Evolutionary conservation across 106 monocot species (phyloP).

Genomic region (Phalaenopsis aphrodite): DNA sequence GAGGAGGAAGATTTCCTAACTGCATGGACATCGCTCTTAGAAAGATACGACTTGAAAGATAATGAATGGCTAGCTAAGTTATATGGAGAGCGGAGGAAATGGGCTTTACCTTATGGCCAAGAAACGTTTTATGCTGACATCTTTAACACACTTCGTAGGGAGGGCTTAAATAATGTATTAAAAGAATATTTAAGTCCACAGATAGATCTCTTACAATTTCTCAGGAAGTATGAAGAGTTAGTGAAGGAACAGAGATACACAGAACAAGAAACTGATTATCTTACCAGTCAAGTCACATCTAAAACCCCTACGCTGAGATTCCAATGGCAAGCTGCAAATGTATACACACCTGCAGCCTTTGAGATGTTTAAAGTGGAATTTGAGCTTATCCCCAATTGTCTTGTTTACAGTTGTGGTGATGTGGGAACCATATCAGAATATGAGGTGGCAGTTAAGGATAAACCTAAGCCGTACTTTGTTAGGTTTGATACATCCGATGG

Average conservation of each 20-base stretch:
- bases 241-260: conserved; percentile 4
- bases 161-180: neutral
- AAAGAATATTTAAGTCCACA: conserved; percentile 3
- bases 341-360: conserved; percentile 6
- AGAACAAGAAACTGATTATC: conserved; percentile 9
- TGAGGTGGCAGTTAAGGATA: conserved; percentile 12
- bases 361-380: conserved; percentile 13
- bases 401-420: conserved; percentile 10
- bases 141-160: neutral
- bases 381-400: conserved; percentile 3
- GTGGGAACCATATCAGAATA: conserved; percentile 6
- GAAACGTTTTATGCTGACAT: conserved; percentile 8
- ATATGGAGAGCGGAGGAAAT: conserved; percentile 8
- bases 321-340: conserved; percentile 13
- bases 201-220: conserved; percentile 4
- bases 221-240: conserved; percentile 6
- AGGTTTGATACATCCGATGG: conserved; percentile 10
- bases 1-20: conserved; percentile 8
- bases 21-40: conserved; percentile 2
- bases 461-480: conserved; percentile 6
- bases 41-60: conserved; percentile 6
- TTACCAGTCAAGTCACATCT: neutral
- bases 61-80: conserved; percentile 5
- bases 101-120: conserved; percentile 8
- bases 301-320: neutral